Base-by-base conservation (phyloP, 2,329 filamentous ascomycete genomes). In the Clonostachys chloroleuca region DNA sequence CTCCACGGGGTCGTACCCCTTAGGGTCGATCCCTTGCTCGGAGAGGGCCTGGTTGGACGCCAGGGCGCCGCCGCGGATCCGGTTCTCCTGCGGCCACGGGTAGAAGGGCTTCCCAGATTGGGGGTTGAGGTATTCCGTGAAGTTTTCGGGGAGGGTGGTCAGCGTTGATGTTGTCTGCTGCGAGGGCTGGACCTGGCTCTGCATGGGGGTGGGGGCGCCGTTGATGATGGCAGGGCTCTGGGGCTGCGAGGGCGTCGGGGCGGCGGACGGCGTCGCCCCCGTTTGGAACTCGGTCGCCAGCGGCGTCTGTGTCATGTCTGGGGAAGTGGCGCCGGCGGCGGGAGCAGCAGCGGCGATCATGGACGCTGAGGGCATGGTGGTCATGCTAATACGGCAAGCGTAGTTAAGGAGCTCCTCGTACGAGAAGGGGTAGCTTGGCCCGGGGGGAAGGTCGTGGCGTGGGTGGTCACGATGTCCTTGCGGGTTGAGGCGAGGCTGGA, bases 321-420 rank as follows among this genome's bases (percentile, higher is more conserved):
- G 59, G 5, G 57, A 52, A 2, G 62, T 49, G 17, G 62, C 57
- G 17, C 67, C 47, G 30, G 40, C 18, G 10, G 9, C 45, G 4
- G 10, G 18, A 10, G 12, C 41, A 12, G 34, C 20, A 18, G 66
- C 61, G 52, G 75, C 73, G 12, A 72, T 64, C 43, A 72, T 70
- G 42, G 70, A 69, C 1, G 80, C 80, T 0, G 84, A 84, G 0
- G 89, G 88, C 12, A 90, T 76, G 1, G 89, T 92, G 53, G 85
- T 90, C 61, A 84, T 87, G 63, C 84, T 87, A 59, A 95, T 94
- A 53, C 85, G 83, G 40, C 86, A 85, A 18, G 89, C 89, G 62
- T 89, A 94, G 51, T 74, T 77, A 18, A 95, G 81, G 0, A 95
- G 80, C 54, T 92, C 85, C 41, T 83, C 77, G 59, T 90, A 89